Percentiles rank a stretch among this genome's conserved stretches.
These are phyloP conservation scores for Penicillium decumbens DNA, from an alignment of 2,329 filamentous ascomycete species.

Conservation along the genomic window DNA sequence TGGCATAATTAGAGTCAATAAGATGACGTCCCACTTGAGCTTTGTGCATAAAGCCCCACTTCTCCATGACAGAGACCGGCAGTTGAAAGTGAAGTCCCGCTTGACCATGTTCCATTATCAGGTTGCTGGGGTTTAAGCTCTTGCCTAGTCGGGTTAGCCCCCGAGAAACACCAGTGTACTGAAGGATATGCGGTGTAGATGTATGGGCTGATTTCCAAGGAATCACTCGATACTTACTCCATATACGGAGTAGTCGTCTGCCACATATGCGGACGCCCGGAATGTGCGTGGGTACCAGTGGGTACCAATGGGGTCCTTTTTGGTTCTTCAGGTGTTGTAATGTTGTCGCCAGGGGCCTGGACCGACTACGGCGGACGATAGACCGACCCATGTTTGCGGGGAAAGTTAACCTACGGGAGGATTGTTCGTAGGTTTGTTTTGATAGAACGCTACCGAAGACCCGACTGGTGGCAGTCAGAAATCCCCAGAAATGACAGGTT, in stretches of 20 bases:
- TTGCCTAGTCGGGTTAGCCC: conserved; percentile 3
- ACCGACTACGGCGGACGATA: neutral
- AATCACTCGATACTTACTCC: neutral
- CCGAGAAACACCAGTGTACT: neutral
- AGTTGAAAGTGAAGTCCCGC: conserved; percentile 1
- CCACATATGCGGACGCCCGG: neutral
- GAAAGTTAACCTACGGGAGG: neutral
- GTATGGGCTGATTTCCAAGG: neutral
- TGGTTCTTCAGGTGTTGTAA: neutral
- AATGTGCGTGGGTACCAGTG: neutral
- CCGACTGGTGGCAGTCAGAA: neutral
- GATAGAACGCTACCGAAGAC: neutral
- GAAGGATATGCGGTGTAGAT: neutral
- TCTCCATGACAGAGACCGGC: neutral
- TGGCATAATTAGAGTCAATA: neutral
- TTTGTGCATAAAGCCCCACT: neutral
- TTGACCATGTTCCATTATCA: neutral
- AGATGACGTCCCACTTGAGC: neutral
- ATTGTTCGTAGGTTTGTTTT: neutral
- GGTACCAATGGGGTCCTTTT: neutral
- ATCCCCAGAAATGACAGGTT: neutral
- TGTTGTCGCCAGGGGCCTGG: neutral
- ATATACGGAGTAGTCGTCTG: too few relatives aligned
- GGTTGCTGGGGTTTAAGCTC: neutral
- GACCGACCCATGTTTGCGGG: neutral